Evolutionary conservation across 768 basidiomycete species (phyloP).

Genomic region (Peribolospora baueri): DNA sequence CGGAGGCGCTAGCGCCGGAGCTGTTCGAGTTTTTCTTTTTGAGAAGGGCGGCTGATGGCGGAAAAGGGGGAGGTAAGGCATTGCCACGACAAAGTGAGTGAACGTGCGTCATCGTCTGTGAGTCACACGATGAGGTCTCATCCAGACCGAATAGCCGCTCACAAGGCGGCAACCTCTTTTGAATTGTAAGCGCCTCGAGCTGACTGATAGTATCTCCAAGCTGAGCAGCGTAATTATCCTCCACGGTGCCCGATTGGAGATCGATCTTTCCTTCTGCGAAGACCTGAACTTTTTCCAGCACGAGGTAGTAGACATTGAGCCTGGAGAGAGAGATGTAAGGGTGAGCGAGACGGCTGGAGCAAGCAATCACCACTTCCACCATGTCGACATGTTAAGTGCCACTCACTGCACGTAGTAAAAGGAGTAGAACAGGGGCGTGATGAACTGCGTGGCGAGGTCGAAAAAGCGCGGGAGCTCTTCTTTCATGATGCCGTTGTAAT

Average conservation of each 20-base stretch:
- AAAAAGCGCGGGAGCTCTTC: conserved; percentile 84
- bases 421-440: conserved; percentile 91
- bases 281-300: conserved; percentile 75
- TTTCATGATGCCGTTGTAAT: conserved; percentile 47
- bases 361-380: neutral
- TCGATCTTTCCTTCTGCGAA: conserved; percentile 60
- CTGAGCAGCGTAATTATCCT: conserved; percentile 59
- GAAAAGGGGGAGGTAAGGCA: neutral
- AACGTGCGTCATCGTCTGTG: conserved; percentile 51
- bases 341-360: neutral
- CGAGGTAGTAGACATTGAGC: conserved; percentile 76
- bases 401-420: conserved; percentile 88
- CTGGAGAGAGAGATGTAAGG: conserved; percentile 21
- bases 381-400: neutral
- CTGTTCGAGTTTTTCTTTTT: neutral
- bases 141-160: neutral
- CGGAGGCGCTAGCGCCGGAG: conserved; percentile 6
- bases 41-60: neutral
- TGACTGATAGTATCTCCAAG: conserved; percentile 58
- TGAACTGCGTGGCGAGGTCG: conserved; percentile 60
- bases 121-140: conserved; percentile 6
- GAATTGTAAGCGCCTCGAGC: conserved; percentile 38
- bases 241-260: conserved; percentile 33
- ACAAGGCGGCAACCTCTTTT: neutral
- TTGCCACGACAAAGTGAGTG: conserved; percentile 17